A percentile compares a stretch with the other conserved stretches of the same genome.
phyloP scores from a whole-genome alignment of 2,329 filamentous ascomycete species.

The Claviceps pazoutovae region DNA sequence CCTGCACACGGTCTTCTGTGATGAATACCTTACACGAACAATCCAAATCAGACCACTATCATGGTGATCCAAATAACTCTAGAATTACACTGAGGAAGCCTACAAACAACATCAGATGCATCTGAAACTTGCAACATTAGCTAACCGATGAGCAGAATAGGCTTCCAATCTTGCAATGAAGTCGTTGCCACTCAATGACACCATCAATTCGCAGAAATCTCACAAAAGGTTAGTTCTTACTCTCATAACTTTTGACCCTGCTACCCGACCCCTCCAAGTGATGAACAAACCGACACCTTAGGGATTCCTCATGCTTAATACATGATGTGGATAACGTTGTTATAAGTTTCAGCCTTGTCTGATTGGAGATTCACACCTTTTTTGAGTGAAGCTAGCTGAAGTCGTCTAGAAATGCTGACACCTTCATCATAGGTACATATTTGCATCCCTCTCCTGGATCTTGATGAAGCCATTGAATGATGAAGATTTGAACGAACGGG shows the following conservation, averaged over 20 bases:
- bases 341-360: slow-evolving; percentile 56
- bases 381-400: slow-evolving; percentile 5
- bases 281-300: slow-evolving; percentile 49
- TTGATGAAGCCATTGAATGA: slow-evolving; percentile 29
- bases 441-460: not conserved
- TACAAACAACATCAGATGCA: not conserved
- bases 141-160: not conserved
- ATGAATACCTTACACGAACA: slow-evolving; percentile 34
- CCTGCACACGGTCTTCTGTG: slow-evolving; percentile 11
- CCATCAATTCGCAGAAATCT: not conserved
- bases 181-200: not conserved
- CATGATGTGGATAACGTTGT: slow-evolving; percentile 47
- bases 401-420: slow-evolving; percentile 21
- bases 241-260: not conserved
- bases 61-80: slow-evolving; percentile 38
- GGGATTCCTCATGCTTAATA: slow-evolving; percentile 58
- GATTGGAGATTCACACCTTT: slow-evolving; percentile 28
- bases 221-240: slow-evolving; percentile 33
- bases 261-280: slow-evolving; percentile 24
- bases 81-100: slow-evolving; percentile 43
- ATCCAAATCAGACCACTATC: slow-evolving; percentile 47
- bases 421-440: slow-evolving; percentile 27
- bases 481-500: slow-evolving; percentile 56
- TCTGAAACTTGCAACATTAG: not conserved
- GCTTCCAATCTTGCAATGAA: too few relatives aligned